Evolutionary conservation across 345 rosid species (phyloP).

Genomic region (Cochlearia excelsa): DNA sequence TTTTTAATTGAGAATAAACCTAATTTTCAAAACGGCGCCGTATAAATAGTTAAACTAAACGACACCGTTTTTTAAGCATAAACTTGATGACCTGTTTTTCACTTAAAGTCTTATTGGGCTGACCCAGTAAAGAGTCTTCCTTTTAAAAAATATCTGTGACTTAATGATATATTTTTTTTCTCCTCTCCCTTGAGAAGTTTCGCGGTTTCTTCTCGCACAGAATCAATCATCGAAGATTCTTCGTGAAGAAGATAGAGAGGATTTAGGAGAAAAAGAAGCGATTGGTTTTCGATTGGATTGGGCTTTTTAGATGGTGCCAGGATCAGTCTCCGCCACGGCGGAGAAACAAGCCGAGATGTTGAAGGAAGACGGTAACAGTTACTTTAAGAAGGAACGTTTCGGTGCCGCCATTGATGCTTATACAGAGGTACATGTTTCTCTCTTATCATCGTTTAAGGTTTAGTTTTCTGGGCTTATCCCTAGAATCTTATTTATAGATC

Average conservation of each 20-base stretch:
- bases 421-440: constrained; percentile 53
- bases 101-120: not conserved
- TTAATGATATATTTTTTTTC: too few relatives aligned
- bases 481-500: constrained; percentile 14
- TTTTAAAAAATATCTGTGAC: not conserved
- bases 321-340: constrained; percentile 32
- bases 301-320: constrained; percentile 37
- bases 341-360: constrained; percentile 71
- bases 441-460: constrained; percentile 5
- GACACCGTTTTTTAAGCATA: not conserved
- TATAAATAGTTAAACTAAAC: too few relatives aligned
- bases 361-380: constrained; percentile 59
- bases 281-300: not conserved
- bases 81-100: not conserved
- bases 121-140: constrained; percentile 16
- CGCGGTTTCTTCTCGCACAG: constrained; percentile 31
- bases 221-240: too few relatives aligned
- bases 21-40: not conserved
- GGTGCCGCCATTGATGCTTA: constrained; percentile 95
- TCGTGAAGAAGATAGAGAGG: not conserved
- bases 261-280: not conserved
- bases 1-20: too few relatives aligned
- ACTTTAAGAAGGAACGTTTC: constrained; percentile 55
- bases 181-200: constrained; percentile 18
- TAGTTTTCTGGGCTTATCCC: not conserved